phyloP scores from a whole-genome alignment of 176 grass and related monocot genomes.

The Aechmea fasciata region DNA sequence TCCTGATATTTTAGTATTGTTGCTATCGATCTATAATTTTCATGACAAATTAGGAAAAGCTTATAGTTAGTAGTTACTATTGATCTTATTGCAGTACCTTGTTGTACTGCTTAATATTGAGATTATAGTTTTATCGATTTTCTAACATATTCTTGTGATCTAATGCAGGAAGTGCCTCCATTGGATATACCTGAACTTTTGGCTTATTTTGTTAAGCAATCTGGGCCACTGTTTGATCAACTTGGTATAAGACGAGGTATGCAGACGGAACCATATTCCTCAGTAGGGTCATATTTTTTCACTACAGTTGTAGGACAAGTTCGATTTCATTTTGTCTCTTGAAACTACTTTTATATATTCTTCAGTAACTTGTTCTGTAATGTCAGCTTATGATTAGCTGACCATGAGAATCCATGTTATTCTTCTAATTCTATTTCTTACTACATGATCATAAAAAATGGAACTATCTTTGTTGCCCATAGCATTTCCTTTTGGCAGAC shows the following conservation, averaged over 20 bases:
- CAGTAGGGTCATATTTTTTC: background rate
- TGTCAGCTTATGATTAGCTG: slow-evolving; percentile 8
- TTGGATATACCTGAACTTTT: slow-evolving; percentile 73
- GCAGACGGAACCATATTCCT: slow-evolving; percentile 14
- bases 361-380: slow-evolving; percentile 9
- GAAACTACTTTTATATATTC: background rate
- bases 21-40: no score
- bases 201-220: slow-evolving; percentile 62
- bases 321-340: no score
- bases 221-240: slow-evolving; percentile 81
- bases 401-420: background rate
- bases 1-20: no score
- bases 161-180: slow-evolving; percentile 43
- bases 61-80: no score
- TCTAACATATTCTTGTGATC: slow-evolving; percentile 10
- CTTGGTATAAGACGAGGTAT: slow-evolving; percentile 65
- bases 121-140: background rate
- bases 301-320: no score
- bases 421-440: background rate
- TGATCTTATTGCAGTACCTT: background rate
- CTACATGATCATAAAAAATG: background rate
- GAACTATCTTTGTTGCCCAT: background rate
- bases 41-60: no score
- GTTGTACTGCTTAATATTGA: slow-evolving; percentile 20
- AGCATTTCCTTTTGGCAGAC: no score